Base-by-base conservation (phyloP, 73 alveolate genomes). In the Symbiodinium natans region DNA sequence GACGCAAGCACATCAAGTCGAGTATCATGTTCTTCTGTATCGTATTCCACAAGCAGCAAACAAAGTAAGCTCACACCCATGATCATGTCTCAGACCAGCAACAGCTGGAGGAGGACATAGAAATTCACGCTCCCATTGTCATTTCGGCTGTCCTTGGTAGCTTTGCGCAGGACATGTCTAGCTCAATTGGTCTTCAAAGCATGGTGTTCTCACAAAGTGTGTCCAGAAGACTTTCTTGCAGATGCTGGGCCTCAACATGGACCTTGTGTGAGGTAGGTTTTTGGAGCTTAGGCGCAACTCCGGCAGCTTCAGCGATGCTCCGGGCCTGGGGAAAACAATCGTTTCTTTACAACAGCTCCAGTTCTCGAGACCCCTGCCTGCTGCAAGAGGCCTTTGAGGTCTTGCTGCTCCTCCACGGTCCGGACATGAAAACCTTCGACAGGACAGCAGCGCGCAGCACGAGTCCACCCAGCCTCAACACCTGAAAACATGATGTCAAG, bases 101-200 rank as follows among this genome's bases (percentile, higher is more conserved):
- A 39, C 97, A 90, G 80, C 54, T 90, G 97, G 42, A 90, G 88
- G n/a, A 90, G 87, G n/a, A 90, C 97, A 9, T 90, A 90, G 97
- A 90, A 90, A 54, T 71, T 90, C 59, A 90, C 97, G 40, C 89
- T 83, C 7, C 89, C 88, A 19, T 27, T 6, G 36, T 90, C 97
- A 56, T 59, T 63, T 29, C 84, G 42, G 43, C 34, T 85, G 36
- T 90, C 96, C 96, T 90, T 31, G 42, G 41, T 29, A 36, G 87
- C 48, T 7, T n/a, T 0, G 41, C 43, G 31, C 0, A 4, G 4
- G 36, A 31, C 33, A 71, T 9, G 59, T 46, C 59, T 46, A 13
- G 59, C 6, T 13, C 59, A 46, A 13, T 46, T 46, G 21, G 59
- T 6, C 6, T 46, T 6, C 59, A 46, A 46, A 46, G 13, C 6